phyloP scores from a whole-genome alignment of 768 basidiomycete species.

The Rhizopogon vinicolor region DNA sequence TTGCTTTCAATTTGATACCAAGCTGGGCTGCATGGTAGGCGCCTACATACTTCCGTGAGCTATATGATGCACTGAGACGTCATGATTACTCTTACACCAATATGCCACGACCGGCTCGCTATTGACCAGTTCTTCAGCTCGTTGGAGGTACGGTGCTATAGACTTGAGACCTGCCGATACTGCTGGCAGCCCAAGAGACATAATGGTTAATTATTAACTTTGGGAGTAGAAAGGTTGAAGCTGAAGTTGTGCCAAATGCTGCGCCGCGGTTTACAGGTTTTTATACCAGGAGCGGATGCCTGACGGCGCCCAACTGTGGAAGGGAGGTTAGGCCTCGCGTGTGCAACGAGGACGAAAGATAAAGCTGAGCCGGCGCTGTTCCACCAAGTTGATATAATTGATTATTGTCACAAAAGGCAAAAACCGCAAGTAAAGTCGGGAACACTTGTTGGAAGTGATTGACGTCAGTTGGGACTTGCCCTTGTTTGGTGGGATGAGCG shows the following conservation, averaged over 20 bases:
- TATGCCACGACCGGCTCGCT: slow-evolving; percentile 89
- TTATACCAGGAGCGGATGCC: not conserved
- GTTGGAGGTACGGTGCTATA: slow-evolving; percentile 77
- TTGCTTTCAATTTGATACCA: slow-evolving; percentile 72
- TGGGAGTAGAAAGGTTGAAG: not conserved
- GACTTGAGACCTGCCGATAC: slow-evolving; percentile 58
- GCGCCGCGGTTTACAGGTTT: not conserved
- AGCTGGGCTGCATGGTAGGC: slow-evolving; percentile 90
- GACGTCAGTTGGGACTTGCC: not conserved
- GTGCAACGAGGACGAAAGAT: slow-evolving; percentile 5
- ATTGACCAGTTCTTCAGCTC: slow-evolving; percentile 80
- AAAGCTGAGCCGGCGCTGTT: not conserved
- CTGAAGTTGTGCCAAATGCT: not conserved
- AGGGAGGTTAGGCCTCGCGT: slow-evolving; percentile 1
- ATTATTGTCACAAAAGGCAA: not conserved
- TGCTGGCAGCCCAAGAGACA: slow-evolving; percentile 54
- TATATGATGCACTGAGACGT: slow-evolving; percentile 1
- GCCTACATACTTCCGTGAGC: slow-evolving; percentile 39
- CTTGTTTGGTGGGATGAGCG: not conserved
- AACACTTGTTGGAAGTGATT: not conserved
- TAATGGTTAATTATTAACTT: slow-evolving; percentile 1
- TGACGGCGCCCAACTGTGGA: not conserved
- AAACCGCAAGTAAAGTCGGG: not conserved
- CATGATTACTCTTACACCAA: slow-evolving; percentile 69
- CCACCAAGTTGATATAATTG: not conserved